phyloP scores from a whole-genome alignment of 495 filamentous ascomycete genomes.

The Talaromyces ruber region DNA sequence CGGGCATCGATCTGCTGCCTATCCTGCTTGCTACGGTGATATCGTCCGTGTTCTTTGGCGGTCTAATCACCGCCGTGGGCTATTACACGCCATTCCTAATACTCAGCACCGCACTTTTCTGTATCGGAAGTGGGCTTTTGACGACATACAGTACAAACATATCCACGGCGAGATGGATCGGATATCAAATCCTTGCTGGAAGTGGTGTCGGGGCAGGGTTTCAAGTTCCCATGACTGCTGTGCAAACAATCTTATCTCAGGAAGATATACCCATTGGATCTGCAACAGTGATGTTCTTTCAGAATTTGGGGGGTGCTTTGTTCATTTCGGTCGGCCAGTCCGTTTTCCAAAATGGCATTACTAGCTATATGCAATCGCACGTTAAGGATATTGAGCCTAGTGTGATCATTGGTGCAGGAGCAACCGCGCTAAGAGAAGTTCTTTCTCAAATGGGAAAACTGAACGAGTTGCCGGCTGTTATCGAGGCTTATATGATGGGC shows the following conservation, averaged over 20 bases:
- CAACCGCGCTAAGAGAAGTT: slow-evolving; percentile 43
- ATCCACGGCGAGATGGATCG: slow-evolving; percentile 41
- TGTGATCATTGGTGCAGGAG: slow-evolving; percentile 46
- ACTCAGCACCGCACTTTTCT: slow-evolving; percentile 37
- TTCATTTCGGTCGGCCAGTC: slow-evolving; percentile 71
- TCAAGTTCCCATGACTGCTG: slow-evolving; percentile 32
- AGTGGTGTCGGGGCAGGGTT: slow-evolving; percentile 39
- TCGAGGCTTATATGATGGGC: slow-evolving; percentile 22
- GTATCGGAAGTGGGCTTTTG: slow-evolving; percentile 59
- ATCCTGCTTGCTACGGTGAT: slow-evolving; percentile 28
- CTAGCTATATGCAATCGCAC: slow-evolving; percentile 38
- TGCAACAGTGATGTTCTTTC: slow-evolving; percentile 31
- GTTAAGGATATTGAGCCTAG: slow-evolving; percentile 24
- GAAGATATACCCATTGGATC: slow-evolving; percentile 48
- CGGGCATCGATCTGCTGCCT: slow-evolving; percentile 40
- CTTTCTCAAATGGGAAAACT: slow-evolving; percentile 24
- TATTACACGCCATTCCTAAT: slow-evolving; percentile 66
- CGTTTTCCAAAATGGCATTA: slow-evolving; percentile 63
- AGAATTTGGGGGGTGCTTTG: slow-evolving; percentile 49
- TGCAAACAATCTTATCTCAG: slow-evolving; percentile 16
- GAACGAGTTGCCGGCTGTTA: slow-evolving; percentile 17
- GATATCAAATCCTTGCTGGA: slow-evolving; percentile 52
- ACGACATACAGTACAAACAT: slow-evolving; percentile 43
- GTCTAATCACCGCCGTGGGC: slow-evolving; percentile 46
- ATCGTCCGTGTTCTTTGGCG: slow-evolving; percentile 31